Evolutionary conservation across 306 rosid genomes (phyloP).

Genomic region (Quercus agrifolia): DNA sequence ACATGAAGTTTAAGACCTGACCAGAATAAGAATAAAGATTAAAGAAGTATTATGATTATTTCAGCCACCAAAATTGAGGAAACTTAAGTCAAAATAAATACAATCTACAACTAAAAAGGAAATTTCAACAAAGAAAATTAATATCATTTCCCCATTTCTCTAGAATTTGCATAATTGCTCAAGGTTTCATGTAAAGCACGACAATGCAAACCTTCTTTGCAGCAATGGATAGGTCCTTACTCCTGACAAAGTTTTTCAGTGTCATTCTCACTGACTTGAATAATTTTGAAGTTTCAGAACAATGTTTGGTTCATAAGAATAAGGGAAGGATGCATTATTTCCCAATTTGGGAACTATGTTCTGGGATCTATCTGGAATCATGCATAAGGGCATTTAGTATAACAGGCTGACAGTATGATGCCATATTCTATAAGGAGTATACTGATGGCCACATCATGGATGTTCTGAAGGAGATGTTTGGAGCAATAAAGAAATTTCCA

Average conservation of each 20-base stretch:
- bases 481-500: neutral
- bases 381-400: neutral
- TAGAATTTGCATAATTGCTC: neutral
- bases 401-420: neutral
- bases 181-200: neutral
- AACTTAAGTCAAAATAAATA: neutral
- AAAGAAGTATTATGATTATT: constrained; percentile 6
- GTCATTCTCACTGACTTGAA: neutral
- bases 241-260: neutral
- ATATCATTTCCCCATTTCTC: neutral
- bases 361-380: neutral
- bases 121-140: neutral
- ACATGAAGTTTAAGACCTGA: constrained; percentile 92
- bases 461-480: neutral
- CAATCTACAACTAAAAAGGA: neutral
- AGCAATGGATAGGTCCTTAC: neutral
- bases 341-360: neutral
- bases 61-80: neutral
- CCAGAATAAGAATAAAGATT: constrained; percentile 25
- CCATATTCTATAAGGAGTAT: neutral
- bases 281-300: neutral
- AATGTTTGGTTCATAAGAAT: neutral
- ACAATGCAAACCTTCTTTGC: neutral
- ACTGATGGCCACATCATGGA: neutral
- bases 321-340: neutral